Evolutionary conservation across 495 filamentous ascomycete genomes (phyloP), one percentile per base, ranked within the genome.

Genomic region (Aspergillus mulundensis): DNA sequence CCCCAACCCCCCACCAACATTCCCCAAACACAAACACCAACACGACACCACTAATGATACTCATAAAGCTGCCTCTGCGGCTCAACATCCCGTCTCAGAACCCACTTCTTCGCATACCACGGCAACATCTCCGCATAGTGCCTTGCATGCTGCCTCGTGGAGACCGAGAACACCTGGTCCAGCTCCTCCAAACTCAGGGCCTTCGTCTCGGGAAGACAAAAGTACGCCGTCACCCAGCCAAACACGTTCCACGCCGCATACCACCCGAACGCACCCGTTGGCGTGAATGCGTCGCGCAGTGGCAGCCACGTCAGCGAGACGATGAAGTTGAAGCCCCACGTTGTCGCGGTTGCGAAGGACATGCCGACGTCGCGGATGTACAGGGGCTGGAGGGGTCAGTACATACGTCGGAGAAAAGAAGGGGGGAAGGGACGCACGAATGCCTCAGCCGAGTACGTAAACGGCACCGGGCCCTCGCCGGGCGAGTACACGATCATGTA

Each of bases 351-450:
- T 12, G 76, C 78, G 71, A 81, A 84, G 0, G 80, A 77, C 87
- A 89, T 90, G 15, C 86, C 87, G 25, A 87, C 70, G 59, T 89
- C 85, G 40, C 81, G 81, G 53, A 86, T 81, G 34, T 84, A 71
- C 24, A 82, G 57, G 5, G 80, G 81, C 53, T 56, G 14, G 25
- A 28, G 25, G n/a, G n/a, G n/a, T n/a, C n/a, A n/a, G n/a, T n/a
- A n/a, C n/a, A n/a, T n/a, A n/a, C 25, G 8, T 3, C 25, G 25
- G 8, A 28, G 4, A 28, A 28, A 28, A 28, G 25, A 28, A 8
- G 8, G 25, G 25, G 25, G 25, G 25, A 4, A 4, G 25, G 25
- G 25, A 28, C 25, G 25, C 49, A 56, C 53, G 61, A 83, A 85
- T 18, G 77, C 74, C 53, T 85, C 83, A 3, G 83, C 80, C 4